These are phyloP conservation scores for Flaveria ramosissima DNA, from an alignment of 129 eudicot species.

Conservation along the genomic window DNA sequence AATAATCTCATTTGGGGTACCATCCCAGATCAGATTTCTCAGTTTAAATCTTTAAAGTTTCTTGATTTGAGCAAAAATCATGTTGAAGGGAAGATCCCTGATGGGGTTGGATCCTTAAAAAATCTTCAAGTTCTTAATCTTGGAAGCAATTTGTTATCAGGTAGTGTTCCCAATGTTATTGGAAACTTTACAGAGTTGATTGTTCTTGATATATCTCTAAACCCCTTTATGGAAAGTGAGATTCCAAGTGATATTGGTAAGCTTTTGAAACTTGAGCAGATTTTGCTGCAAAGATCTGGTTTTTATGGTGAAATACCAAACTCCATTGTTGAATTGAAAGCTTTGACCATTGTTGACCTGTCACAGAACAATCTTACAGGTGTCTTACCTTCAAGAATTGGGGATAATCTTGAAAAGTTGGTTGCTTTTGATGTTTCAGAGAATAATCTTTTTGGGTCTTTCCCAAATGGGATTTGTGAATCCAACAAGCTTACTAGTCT, in stretches of 20 bases:
- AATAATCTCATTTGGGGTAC: constrained; percentile 94
- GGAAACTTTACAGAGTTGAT: constrained; percentile 64
- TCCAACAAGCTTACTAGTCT: constrained; percentile 52
- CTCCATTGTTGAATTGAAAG: constrained; percentile 50
- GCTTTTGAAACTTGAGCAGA: constrained; percentile 69
- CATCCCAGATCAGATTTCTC: constrained; percentile 81
- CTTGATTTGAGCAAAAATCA: constrained; percentile 89
- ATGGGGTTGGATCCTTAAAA: constrained; percentile 59
- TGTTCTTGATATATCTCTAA: constrained; percentile 81
- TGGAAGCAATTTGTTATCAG: constrained; percentile 76
- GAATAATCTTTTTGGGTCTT: constrained; percentile 72
- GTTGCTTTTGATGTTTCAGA: constrained; percentile 81
- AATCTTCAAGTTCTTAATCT: constrained; percentile 66
- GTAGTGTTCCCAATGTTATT: constrained; percentile 63
- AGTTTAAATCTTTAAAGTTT: constrained; percentile 57
- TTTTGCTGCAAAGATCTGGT: constrained; percentile 72
- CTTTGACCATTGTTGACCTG: constrained; percentile 60
- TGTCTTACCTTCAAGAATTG: constrained; percentile 49
- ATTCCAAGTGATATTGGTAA: constrained; percentile 61
- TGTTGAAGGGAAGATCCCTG: constrained; percentile 86
- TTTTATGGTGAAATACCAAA: constrained; percentile 72
- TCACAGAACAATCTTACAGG: constrained; percentile 88
- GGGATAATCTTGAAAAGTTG: constrained; percentile 50
- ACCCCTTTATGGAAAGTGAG: constrained; percentile 75
- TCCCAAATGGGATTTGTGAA: constrained; percentile 72